Conservation (phyloP, 179 eudicot species). For the Sideroxylon spinosum region DNA sequence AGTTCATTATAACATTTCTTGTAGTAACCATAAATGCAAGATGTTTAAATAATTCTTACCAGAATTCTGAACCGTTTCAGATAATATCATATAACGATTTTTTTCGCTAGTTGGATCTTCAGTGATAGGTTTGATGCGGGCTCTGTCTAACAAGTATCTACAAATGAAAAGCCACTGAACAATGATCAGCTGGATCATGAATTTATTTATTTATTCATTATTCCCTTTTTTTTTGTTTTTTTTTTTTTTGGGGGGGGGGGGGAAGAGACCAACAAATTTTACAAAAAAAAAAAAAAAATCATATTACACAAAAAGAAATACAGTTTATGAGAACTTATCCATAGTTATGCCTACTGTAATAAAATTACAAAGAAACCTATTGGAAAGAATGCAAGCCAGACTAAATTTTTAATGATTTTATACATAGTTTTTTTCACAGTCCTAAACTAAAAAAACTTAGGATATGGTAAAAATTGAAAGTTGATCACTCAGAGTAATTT, state of each 20-base stretch:
- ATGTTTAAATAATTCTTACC: slow-evolving; percentile 37
- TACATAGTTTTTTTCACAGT: neutral
- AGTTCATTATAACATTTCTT: neutral
- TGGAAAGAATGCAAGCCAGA: neutral
- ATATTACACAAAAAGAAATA: neutral
- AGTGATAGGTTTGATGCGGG: slow-evolving; percentile 84
- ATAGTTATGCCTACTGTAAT: neutral
- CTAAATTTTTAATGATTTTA: neutral
- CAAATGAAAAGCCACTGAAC: slow-evolving; percentile 18
- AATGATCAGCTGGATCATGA: slow-evolving; percentile 8
- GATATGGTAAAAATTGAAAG: neutral
- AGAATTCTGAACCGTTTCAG: slow-evolving; percentile 59
- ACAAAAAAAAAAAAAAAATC: too few relatives aligned
- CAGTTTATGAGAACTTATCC: neutral
- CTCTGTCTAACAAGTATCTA: slow-evolving; percentile 78
- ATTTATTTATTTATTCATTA: neutral
- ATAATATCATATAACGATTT: slow-evolving; percentile 68
- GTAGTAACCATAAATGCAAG: neutral
- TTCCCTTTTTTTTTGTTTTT: neutral
- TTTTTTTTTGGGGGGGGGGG: too few relatives aligned
- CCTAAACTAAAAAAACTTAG: neutral
- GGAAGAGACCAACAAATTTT: too few relatives aligned
- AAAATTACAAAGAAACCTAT: neutral
- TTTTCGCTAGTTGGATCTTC: slow-evolving; percentile 74
- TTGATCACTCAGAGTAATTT: neutral